A percentile compares a stretch with the other conserved stretches of the same genome.
phyloP scores from a whole-genome alignment of 1,139 yeast genomes.

The Yamadazyma triangularis region DNA sequence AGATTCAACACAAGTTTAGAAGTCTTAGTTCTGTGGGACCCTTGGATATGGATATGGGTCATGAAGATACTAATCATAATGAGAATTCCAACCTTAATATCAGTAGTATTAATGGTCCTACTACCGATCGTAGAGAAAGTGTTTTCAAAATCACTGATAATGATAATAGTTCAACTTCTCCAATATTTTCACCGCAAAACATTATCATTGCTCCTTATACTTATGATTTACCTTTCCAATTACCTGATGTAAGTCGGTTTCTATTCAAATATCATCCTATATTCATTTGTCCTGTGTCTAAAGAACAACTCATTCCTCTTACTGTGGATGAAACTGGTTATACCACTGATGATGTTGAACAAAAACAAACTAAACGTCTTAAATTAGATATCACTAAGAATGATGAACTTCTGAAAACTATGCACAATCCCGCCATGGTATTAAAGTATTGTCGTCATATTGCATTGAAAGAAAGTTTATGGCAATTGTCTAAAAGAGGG shows the following conservation, averaged over 20 bases:
- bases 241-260: conserved; percentile 38
- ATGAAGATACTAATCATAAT: neutral
- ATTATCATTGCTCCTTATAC: conserved; percentile 17
- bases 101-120: neutral
- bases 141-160: neutral
- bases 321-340: conserved; percentile 14
- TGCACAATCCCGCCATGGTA: conserved; percentile 40
- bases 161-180: neutral
- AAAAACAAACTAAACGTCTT: conserved; percentile 18
- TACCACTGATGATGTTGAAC: conserved; percentile 9
- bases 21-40: conserved; percentile 41
- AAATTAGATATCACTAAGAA: conserved; percentile 9
- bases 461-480: conserved; percentile 41
- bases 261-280: conserved; percentile 68
- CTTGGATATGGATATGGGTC: conserved; percentile 2
- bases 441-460: conserved; percentile 42
- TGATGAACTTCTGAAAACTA: conserved; percentile 7
- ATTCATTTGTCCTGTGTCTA: conserved; percentile 86
- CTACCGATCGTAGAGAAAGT: neutral
- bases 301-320: conserved; percentile 60
- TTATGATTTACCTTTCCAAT: conserved; percentile 40
- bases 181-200: neutral
- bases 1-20: conserved; percentile 34
- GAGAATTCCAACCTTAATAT: too few relatives aligned
- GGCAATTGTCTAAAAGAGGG: conserved; percentile 43